Conservation (phyloP, 805 yeast genomes). For the Nakazawaea ambrosiae region DNA sequence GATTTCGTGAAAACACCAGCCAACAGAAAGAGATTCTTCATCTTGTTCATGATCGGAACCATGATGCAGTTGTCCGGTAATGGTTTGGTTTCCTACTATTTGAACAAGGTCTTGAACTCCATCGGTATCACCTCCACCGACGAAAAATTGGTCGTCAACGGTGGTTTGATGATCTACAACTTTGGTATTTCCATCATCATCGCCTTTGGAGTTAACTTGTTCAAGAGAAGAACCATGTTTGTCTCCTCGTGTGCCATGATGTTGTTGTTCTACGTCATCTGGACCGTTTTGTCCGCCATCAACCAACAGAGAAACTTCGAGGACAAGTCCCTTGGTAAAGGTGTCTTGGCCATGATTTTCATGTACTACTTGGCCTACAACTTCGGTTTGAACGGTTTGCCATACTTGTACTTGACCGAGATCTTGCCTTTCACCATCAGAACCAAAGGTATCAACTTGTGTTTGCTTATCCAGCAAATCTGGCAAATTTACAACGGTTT, state of each 20-base stretch:
- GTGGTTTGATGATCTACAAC: constrained; percentile 42
- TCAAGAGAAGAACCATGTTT: constrained; percentile 32
- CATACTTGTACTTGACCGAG: constrained; percentile 39
- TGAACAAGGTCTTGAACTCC: constrained; percentile 41
- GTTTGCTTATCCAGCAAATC: constrained; percentile 16
- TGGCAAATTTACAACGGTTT: constrained; percentile 26
- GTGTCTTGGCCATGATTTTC: constrained; percentile 46
- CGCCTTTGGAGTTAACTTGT: constrained; percentile 20
- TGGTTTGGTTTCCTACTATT: constrained; percentile 39
- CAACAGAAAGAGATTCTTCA: constrained; percentile 31
- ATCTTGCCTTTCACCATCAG: constrained; percentile 22
- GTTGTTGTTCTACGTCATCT: constrained; percentile 30
- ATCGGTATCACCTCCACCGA: constrained; percentile 44
- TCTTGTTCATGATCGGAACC: constrained; percentile 23
- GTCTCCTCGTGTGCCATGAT: constrained; percentile 28
- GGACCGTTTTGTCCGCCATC: constrained; percentile 40
- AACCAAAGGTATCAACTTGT: constrained; percentile 18
- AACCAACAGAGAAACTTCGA: constrained; percentile 34
- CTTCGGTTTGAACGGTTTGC: constrained; percentile 37
- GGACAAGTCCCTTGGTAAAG: constrained; percentile 33
- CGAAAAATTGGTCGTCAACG: constrained; percentile 42
- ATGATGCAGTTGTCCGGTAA: constrained; percentile 38
- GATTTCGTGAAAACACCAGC: constrained; percentile 29
- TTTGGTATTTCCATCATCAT: constrained; percentile 26
- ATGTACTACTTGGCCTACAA: constrained; percentile 35